These are phyloP conservation scores for Kodamaea derodonti DNA, from an alignment of 1,139 yeast species.

Conservation along the genomic window DNA sequence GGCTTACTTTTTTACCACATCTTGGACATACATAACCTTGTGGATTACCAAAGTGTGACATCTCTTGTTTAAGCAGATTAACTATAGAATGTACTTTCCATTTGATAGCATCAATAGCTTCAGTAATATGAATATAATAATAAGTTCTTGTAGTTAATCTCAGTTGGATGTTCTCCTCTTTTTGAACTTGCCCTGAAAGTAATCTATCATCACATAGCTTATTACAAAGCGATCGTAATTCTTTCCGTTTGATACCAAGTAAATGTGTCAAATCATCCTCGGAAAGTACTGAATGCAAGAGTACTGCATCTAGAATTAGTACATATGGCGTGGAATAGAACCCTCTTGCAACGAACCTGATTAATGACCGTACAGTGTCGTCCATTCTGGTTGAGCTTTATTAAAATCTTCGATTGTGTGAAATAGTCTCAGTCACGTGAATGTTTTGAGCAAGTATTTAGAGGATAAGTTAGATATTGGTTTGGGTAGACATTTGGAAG, in stretches of 20 bases:
- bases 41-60: slow-evolving; percentile 79
- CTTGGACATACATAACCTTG: slow-evolving; percentile 91
- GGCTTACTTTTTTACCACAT: slow-evolving; percentile 76
- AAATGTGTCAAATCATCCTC: slow-evolving; percentile 87
- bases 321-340: slow-evolving; percentile 85
- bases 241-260: slow-evolving; percentile 82
- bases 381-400: slow-evolving; percentile 27
- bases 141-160: slow-evolving; percentile 72
- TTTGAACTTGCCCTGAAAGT: slow-evolving; percentile 63
- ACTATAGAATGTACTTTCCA: slow-evolving; percentile 95
- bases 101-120: slow-evolving; percentile 91
- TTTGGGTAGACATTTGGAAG: too few species aligned
- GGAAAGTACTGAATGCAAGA: slow-evolving; percentile 86
- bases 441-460: too few species aligned
- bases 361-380: slow-evolving; percentile 39
- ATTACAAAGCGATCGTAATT: slow-evolving; percentile 77
- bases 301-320: slow-evolving; percentile 81
- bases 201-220: slow-evolving; percentile 80
- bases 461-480: too few species aligned
- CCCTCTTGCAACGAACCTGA: slow-evolving; percentile 71
- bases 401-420: background rate
- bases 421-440: too few species aligned
- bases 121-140: slow-evolving; percentile 84
- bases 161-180: slow-evolving; percentile 71
- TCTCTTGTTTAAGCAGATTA: slow-evolving; percentile 70